A percentile compares a stretch with the other conserved stretches of the same genome.
These are phyloP conservation scores for Boletellus ananas DNA, from an alignment of 768 basidiomycete genomes.

Conservation along the genomic window DNA sequence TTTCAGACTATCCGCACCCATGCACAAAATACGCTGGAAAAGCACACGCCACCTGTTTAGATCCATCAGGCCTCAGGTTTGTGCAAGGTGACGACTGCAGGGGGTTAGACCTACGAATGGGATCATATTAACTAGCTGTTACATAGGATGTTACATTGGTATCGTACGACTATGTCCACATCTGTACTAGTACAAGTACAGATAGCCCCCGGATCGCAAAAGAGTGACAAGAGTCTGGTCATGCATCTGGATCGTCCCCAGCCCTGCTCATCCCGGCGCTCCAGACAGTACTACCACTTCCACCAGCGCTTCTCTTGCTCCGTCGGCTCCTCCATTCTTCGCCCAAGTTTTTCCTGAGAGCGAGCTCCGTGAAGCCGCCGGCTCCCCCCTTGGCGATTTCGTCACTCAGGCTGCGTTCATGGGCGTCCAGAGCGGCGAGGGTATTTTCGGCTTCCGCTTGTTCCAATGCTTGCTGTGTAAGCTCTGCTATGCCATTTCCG, in stretches of 20 bases:
- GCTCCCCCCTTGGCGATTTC: conserved; percentile 72
- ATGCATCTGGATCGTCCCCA: conserved; percentile 43
- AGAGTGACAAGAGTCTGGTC: conserved; percentile 4
- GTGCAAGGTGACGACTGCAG: not conserved
- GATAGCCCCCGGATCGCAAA: conserved; percentile 4
- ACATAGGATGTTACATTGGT: conserved; percentile 18
- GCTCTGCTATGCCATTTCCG: conserved; percentile 33
- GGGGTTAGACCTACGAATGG: not conserved
- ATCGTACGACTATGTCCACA: conserved; percentile 22
- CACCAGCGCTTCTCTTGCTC: conserved; percentile 48
- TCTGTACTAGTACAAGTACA: conserved; percentile 14
- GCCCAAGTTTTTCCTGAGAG: conserved; percentile 39
- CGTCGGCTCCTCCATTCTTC: conserved; percentile 57
- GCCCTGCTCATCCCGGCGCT: conserved; percentile 77
- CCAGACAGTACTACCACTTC: conserved; percentile 80
- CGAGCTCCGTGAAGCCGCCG: conserved; percentile 79
- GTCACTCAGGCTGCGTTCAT: conserved; percentile 65
- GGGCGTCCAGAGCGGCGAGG: conserved; percentile 74
- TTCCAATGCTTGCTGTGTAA: conserved; percentile 74
- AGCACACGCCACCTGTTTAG: conserved; percentile 32
- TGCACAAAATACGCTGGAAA: conserved; percentile 71
- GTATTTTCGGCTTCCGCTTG: conserved; percentile 75
- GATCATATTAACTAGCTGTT: conserved; percentile 20
- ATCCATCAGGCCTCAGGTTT: not conserved
- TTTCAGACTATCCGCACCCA: conserved; percentile 78